phyloP scores from a whole-genome alignment of 2,329 filamentous ascomycete genomes.

The Fusarium burgessii region DNA sequence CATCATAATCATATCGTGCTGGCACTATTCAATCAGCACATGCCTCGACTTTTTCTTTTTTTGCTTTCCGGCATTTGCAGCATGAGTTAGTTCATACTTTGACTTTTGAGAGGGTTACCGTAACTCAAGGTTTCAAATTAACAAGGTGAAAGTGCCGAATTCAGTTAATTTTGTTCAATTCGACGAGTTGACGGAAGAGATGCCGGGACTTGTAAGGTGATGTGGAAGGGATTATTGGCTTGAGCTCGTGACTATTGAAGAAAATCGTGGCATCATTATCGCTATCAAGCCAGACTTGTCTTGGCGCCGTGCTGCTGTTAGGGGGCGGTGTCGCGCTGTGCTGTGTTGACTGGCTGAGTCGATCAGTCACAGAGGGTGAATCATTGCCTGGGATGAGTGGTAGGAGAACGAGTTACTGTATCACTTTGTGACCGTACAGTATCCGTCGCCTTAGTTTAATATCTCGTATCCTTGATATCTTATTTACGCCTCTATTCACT shows the following conservation, averaged over 20 bases:
- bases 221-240: slow-evolving; percentile 13
- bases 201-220: slow-evolving; percentile 1
- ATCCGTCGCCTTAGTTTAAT: slow-evolving; percentile 1
- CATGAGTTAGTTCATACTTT: slow-evolving; percentile 4
- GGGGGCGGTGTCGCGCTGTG: slow-evolving; percentile 27
- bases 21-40: slow-evolving; percentile 41
- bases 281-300: slow-evolving; percentile 31
- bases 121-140: slow-evolving; percentile 7
- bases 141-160: slow-evolving; percentile 14
- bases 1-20: slow-evolving; percentile 42
- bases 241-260: slow-evolving; percentile 31
- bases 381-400: slow-evolving; percentile 25
- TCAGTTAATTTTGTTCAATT: neutral
- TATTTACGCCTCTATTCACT: slow-evolving; percentile 8
- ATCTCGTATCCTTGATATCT: slow-evolving; percentile 15
- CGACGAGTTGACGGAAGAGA: neutral
- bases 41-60: slow-evolving; percentile 17
- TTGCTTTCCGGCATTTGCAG: slow-evolving; percentile 17
- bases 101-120: slow-evolving; percentile 2
- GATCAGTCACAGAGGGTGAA: slow-evolving; percentile 30
- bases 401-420: slow-evolving; percentile 27
- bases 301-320: slow-evolving; percentile 42
- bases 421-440: slow-evolving; percentile 12
- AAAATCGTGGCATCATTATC: slow-evolving; percentile 42
- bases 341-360: slow-evolving; percentile 18